These are phyloP conservation scores for Omphalotus olearius DNA, from an alignment of 1,284 basidiomycete species.

Conservation along the genomic window DNA sequence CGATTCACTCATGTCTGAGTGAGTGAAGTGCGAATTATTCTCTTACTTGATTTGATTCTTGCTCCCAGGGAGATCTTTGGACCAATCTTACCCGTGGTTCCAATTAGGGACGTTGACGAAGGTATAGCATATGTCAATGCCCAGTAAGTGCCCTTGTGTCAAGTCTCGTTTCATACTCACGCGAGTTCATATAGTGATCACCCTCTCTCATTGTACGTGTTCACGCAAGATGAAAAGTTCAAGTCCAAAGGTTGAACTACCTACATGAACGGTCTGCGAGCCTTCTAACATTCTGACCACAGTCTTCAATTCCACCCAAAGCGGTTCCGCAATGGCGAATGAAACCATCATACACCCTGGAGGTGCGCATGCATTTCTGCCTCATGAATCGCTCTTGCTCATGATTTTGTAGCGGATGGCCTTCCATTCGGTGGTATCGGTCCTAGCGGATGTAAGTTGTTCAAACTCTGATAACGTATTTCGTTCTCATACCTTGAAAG, in stretches of 20 bases:
- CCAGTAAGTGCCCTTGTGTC: conserved; percentile 32
- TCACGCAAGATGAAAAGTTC: conserved; percentile 54
- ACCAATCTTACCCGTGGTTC: conserved; percentile 74
- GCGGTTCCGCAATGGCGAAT: conserved; percentile 66
- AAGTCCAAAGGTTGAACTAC: conserved; percentile 52
- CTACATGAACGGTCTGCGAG: neutral
- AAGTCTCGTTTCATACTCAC: neutral
- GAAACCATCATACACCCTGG: conserved; percentile 55
- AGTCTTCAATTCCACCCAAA: conserved; percentile 67
- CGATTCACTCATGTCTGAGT: conserved; percentile 78
- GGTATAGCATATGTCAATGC: conserved; percentile 70
- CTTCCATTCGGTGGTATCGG: conserved; percentile 74
- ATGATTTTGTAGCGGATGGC: conserved; percentile 41
- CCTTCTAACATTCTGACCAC: neutral
- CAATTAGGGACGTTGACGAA: conserved; percentile 67
- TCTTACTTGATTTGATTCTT: neutral
- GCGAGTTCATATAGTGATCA: conserved; percentile 49
- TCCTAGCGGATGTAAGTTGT: conserved; percentile 60
- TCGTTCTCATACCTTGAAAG: conserved; percentile 27
- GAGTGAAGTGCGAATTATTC: conserved; percentile 21
- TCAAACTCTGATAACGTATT: neutral
- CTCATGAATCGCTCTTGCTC: neutral
- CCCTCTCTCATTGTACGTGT: conserved; percentile 76
- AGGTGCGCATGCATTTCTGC: conserved; percentile 30
- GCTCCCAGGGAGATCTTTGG: conserved; percentile 64